Base-by-base conservation (phyloP, 495 filamentous ascomycete genomes). In the Penicillium alfredii region DNA sequence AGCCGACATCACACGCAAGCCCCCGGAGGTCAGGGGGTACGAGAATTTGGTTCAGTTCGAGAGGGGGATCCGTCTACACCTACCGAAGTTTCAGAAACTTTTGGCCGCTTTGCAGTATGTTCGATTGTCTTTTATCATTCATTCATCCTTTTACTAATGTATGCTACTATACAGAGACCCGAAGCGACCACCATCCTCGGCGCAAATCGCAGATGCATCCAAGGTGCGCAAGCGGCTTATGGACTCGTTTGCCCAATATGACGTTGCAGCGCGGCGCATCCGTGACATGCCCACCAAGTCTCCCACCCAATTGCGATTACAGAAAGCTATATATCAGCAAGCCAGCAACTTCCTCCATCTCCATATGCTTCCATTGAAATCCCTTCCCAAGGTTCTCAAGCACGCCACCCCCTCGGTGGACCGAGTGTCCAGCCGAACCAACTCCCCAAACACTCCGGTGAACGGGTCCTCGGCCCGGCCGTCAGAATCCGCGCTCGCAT, bases 351-450 rank as follows among this genome's bases (percentile, higher is more conserved):
- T 98, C 52, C 65, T 98, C 1, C 87, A 92, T 48, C 68, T 89
- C 17, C 86, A 98, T 45, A 90, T 98, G 81, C 72, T 98, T 9
- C 87, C 92, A 1, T 66, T 98, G 9, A 94, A 94, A 60, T 77
- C 80, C 6, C 69, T 96, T 0, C 92, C 89, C 0, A 83, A 83
- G 46, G 68, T 94, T 30, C 67, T 96, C 19, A 88, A 84, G 36
- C 83, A 84, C 37, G 75, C 74, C 10, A 64, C 76, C 12, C 70
- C 78, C 0, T 59, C 68, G 32, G 65, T 61, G 22, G 47, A 51
- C 8, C 40, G 39, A 10, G 36, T 52, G 35, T 45, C 47, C 12
- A 63, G 40, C 34, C 31, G 50, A 14, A 46, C 51, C 26, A 61
- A 45, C 60, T 64, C 60, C 44, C 61, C 48, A 40, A 67, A 20